Evolutionary conservation across 805 yeast genomes (phyloP).

Genomic region (Metschnikowia peoriensis): DNA sequence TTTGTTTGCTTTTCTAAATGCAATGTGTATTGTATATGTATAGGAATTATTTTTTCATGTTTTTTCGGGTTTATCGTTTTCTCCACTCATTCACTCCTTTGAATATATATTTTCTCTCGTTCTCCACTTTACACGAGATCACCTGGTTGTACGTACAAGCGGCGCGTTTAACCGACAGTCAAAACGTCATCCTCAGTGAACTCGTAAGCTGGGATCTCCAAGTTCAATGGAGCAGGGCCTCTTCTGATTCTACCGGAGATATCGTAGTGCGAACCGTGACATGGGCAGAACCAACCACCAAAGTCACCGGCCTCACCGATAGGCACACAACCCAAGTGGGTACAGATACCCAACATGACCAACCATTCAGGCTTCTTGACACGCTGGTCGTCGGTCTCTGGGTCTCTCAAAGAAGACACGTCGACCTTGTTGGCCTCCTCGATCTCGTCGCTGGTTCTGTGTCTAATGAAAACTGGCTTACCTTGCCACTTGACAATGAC

Average conservation of each 20-base stretch:
- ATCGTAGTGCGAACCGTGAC: slow-evolving; percentile 99
- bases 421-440: slow-evolving; percentile 90
- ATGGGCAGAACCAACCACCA: slow-evolving; percentile 99
- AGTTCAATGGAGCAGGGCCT: slow-evolving; percentile 99
- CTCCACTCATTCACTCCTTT: slow-evolving; percentile 1
- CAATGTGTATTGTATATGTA: slow-evolving; percentile 12
- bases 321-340: slow-evolving; percentile 99
- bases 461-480: slow-evolving; percentile 99
- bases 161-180: slow-evolving; percentile 69
- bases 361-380: slow-evolving; percentile 98
- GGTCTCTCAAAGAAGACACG: slow-evolving; percentile 80
- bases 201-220: slow-evolving; percentile 92
- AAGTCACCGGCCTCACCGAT: slow-evolving; percentile 99
- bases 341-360: slow-evolving; percentile 98
- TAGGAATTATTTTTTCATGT: slow-evolving; percentile 1
- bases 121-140: background rate
- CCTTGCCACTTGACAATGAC: slow-evolving; percentile 99
- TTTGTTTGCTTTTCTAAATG: slow-evolving; percentile 4
- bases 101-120: background rate
- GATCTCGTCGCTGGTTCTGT: slow-evolving; percentile 91
- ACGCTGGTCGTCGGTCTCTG: slow-evolving; percentile 90
- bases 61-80: background rate
- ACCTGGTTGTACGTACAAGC: background rate
- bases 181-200: slow-evolving; percentile 76
- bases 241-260: slow-evolving; percentile 99